Base-by-base conservation (phyloP, 2,329 filamentous ascomycete genomes). In the Botrytis sinoallii region DNA sequence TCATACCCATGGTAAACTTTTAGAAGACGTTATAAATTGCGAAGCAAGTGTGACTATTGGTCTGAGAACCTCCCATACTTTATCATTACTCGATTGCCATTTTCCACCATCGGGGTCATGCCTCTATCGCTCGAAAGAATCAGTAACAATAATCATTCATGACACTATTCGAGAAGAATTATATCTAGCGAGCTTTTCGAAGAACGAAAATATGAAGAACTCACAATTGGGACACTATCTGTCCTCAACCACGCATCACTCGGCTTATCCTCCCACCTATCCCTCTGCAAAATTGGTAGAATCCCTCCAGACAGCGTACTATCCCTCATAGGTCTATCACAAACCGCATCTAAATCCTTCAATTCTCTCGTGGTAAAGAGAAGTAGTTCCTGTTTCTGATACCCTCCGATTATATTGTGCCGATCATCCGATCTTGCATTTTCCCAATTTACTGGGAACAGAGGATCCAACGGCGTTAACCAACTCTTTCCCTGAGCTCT, bases 41-140 rank as follows among this genome's bases (percentile, higher is more conserved):
- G 66, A 68, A 22, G 66, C 66, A 8, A 68, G 48, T 29, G 10
- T 42, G 10, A 40, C 66, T 40, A 68, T 68, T 29, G 66, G 66
- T 42, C 32, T 57, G 1, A 68, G 18, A 10, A 57, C 25, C 12
- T 68, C 29, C 66, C 66, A 68, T 25, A 68, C 66, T 57, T n/a
- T 32, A 14, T 68, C 66, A 9, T 68, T 68, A 25, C 66, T 68
- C 48, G 66, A 68, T 57, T 68, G 66, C 66, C 66, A 68, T 32
- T 20, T 68, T 68, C 66, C 66, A 14, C 48, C 66, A 2, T 22
- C 22, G 16, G 66, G 66, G 35, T 68, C 66, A 57, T 42, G 20
- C 12, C 46, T 68, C 66, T 68, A 57, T 25, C 8, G 3, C 9
- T 4, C 48, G n/a, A 3, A 22, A 57, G 6, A 57, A n/a, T 68